These are phyloP conservation scores for Solanum corneliomulleri DNA, from an alignment of 257 asterid species.

Conservation along the genomic window DNA sequence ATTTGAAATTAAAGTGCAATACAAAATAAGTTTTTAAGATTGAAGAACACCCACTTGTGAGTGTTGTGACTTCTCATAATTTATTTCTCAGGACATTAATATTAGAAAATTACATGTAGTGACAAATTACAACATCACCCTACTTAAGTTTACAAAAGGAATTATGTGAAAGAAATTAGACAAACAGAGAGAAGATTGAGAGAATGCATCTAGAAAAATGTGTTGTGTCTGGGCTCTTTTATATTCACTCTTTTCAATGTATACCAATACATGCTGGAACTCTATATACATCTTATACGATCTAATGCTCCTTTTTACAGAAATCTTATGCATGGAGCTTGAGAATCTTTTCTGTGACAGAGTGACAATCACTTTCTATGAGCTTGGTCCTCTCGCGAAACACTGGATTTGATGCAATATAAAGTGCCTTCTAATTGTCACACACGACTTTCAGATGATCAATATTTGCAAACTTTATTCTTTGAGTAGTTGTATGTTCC, in stretches of 20 bases:
- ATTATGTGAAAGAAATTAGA: background rate
- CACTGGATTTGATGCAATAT: background rate
- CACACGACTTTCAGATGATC: background rate
- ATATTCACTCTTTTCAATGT: background rate
- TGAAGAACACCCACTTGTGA: background rate
- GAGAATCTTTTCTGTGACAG: background rate
- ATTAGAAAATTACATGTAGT: background rate
- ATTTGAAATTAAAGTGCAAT: background rate
- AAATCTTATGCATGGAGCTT: background rate
- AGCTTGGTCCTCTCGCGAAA: background rate
- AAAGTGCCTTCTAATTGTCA: background rate
- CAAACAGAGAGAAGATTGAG: background rate
- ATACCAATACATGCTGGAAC: background rate
- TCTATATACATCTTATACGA: background rate
- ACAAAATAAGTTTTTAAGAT: background rate
- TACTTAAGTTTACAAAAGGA: background rate
- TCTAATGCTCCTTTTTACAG: background rate
- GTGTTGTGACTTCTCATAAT: background rate
- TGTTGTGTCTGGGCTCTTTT: background rate
- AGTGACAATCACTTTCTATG: background rate
- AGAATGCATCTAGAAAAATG: background rate
- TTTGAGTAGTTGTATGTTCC: background rate
- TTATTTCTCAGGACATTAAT: background rate
- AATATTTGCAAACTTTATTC: background rate
- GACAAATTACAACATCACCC: background rate